Base-by-base conservation (phyloP, 108 stramenopile species). In the Cafeteria roenbergensis region DNA sequence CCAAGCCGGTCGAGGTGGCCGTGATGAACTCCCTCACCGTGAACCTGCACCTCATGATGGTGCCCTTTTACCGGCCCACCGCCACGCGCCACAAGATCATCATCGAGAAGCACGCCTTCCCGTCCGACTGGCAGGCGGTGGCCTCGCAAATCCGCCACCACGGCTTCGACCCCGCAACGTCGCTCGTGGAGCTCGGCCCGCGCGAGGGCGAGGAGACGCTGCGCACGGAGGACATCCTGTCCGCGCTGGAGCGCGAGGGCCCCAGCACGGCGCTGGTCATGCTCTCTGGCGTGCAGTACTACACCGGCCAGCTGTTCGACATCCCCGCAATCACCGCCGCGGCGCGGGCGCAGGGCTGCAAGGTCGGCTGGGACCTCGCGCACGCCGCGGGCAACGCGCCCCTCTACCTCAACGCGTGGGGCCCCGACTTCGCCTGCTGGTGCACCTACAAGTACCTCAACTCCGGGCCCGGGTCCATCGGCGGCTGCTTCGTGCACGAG, bases 391-490 rank as follows among this genome's bases (percentile, higher is more conserved):
- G 76, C 27, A 77, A 77, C 34, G 57, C 73, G 0, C 50, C 64
- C 22, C 62, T 77, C 29, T 2, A 70, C 21, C 65, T 78, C 8
- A 74, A 78, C 33, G 73, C 71, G 20, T 75, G 74, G 71, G 77
- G 34, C 8, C 62, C 57, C 2, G 77, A 78, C 53, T 78, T 78
- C 48, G 77, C 77, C 0, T 74, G 73, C 54, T 78, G 77, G 77
- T 78, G 77, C 68, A 61, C 68, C 29, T 78, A 78, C 70, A 78
- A 78, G 52, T 78, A 78, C 60, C 31, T 78, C 22, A 75, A 75
- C 66, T 34, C 38, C 21, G 77, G 77, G 0, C 77, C 77, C 4
- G 77, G 77, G 21, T 62, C 34, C 20, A 71, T 78, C 52, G 77
- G 71, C 25, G 77, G 77, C 33, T 51, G 37, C n/a, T 78, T 72